These are phyloP conservation scores for Meredithiella fracta DNA, from an alignment of 2,329 filamentous ascomycete species.

Conservation along the genomic window DNA sequence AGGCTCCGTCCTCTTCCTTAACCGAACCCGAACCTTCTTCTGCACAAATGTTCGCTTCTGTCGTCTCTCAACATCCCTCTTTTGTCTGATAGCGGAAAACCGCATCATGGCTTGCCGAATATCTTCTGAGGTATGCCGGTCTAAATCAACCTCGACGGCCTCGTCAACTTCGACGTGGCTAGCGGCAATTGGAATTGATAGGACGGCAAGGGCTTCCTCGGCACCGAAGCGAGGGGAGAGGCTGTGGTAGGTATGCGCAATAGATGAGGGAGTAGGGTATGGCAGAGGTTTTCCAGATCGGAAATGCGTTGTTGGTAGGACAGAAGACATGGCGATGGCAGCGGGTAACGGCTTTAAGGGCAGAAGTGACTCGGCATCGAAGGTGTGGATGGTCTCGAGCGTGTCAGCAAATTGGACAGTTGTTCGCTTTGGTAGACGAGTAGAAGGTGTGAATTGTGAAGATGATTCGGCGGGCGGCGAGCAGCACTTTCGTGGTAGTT, in stretches of 20 bases:
- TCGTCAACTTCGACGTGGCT: neutral
- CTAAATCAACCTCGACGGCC: neutral
- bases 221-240: neutral
- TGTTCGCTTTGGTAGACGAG: neutral
- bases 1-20: neutral
- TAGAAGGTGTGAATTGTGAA: neutral
- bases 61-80: neutral
- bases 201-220: neutral
- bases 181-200: neutral
- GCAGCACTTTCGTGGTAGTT: no score
- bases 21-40: slow-evolving; percentile 1
- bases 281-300: neutral
- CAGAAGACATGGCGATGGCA: neutral
- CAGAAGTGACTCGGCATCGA: neutral
- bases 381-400: neutral
- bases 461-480: neutral
- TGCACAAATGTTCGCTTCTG: neutral
- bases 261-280: neutral
- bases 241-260: neutral
- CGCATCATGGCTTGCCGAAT: neutral
- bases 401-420: neutral
- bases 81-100: neutral
- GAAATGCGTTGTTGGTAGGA: neutral
- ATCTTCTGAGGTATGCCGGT: neutral
- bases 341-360: neutral